Evolutionary conservation across 2,329 filamentous ascomycete genomes (phyloP).

Genomic region (Exophiala calicioides): DNA sequence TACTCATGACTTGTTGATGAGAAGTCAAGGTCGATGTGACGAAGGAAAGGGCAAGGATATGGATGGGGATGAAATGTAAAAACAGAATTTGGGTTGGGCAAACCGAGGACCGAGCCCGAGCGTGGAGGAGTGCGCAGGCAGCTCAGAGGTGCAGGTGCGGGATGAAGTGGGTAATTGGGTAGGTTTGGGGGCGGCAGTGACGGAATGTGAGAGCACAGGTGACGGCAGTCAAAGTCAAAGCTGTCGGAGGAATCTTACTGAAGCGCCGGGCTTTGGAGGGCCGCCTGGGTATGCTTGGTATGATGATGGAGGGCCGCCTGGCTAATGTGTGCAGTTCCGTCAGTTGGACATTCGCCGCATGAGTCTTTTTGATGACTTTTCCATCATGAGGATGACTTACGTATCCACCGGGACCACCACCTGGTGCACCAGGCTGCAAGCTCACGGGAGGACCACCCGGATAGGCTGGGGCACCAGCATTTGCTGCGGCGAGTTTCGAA

Average conservation of each 20-base stretch:
- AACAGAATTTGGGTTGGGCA: slow-evolving; percentile 32
- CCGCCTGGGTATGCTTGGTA: slow-evolving; percentile 59
- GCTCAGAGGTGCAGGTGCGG: slow-evolving; percentile 6
- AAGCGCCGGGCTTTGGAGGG: slow-evolving; percentile 34
- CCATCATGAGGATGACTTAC: slow-evolving; percentile 46
- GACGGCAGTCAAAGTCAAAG: slow-evolving; percentile 10
- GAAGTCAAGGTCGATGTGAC: slow-evolving; percentile 1
- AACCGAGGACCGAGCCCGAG: too few species aligned
- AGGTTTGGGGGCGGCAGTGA: too few species aligned
- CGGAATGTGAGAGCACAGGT: too few species aligned
- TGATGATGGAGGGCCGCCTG: slow-evolving; percentile 43
- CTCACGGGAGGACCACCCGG: slow-evolving; percentile 35
- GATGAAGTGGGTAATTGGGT: slow-evolving; percentile 20
- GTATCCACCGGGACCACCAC: slow-evolving; percentile 46
- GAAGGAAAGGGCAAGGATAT: background rate
- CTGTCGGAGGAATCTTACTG: slow-evolving; percentile 35
- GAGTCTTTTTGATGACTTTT: slow-evolving; percentile 6
- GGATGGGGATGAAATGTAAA: slow-evolving; percentile 1
- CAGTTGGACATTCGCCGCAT: slow-evolving; percentile 3
- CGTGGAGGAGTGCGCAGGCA: too few species aligned
- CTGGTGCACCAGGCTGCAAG: slow-evolving; percentile 37
- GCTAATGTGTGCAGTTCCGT: slow-evolving; percentile 19
- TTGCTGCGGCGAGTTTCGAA: slow-evolving; percentile 41
- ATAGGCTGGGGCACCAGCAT: slow-evolving; percentile 37
- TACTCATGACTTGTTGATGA: slow-evolving; percentile 27